Conservation (phyloP, 495 filamentous ascomycete genomes). For the Tuber calosporum region DNA sequence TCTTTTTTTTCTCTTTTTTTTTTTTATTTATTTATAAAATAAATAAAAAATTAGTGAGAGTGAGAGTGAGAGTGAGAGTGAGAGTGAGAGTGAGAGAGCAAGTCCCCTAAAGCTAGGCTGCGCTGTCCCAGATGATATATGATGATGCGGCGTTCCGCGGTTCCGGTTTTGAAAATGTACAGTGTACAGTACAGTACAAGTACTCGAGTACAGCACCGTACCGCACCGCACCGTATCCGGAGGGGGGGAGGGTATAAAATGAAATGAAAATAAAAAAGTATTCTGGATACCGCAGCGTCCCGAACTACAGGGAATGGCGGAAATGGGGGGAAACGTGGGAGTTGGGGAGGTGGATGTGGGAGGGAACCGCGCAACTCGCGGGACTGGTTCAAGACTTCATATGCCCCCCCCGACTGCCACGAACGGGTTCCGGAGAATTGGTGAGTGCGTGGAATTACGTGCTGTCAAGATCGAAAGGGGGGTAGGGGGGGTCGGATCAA, state of each 20-base stretch:
- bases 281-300: neutral
- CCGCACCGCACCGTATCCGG: neutral
- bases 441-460: neutral
- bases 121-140: neutral
- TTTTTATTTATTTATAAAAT: neutral
- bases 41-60: neutral
- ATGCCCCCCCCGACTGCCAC: neutral
- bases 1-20: neutral
- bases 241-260: neutral
- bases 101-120: neutral
- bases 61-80: neutral
- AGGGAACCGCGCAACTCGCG: neutral
- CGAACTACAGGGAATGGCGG: neutral
- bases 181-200: neutral
- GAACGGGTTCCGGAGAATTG: neutral
- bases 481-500: neutral
- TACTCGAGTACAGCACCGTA: neutral
- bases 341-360: neutral
- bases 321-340: neutral
- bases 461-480: conserved; percentile 1
- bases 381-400: neutral
- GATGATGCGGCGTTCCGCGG: neutral
- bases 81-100: neutral
- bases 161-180: neutral
- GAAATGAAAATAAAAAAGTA: neutral